Evolutionary conservation across 306 rosid species (phyloP).

Genomic region (Cucurbita maxima): DNA sequence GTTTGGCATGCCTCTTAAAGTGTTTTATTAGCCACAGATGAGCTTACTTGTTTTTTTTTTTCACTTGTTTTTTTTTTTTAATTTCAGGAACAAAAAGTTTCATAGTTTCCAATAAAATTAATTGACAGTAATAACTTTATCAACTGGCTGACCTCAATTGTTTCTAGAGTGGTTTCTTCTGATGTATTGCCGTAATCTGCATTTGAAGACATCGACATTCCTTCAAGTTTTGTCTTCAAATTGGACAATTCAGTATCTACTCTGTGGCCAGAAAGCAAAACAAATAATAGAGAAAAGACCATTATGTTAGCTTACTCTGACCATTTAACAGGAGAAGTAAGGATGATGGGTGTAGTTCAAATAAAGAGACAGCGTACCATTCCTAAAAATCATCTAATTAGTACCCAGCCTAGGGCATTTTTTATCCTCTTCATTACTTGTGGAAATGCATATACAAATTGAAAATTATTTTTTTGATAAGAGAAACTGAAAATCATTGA

Average conservation of each 20-base stretch:
- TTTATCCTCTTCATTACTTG: neutral
- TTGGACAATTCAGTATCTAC: constrained; percentile 55
- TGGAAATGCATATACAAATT: neutral
- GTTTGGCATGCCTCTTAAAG: neutral
- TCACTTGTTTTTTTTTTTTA: neutral
- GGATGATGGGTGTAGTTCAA: neutral
- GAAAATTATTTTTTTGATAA: no score
- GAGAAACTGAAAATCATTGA: neutral
- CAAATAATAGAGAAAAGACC: constrained; percentile 7
- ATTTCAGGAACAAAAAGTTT: neutral
- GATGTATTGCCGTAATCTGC: constrained; percentile 29
- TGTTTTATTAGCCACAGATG: neutral
- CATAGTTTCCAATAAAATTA: neutral
- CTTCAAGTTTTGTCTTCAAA: constrained; percentile 59
- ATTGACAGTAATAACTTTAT: neutral
- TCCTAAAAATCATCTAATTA: neutral
- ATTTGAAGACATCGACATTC: constrained; percentile 27
- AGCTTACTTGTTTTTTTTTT: neutral
- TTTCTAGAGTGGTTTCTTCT: constrained; percentile 46
- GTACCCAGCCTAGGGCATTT: neutral
- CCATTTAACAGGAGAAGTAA: neutral
- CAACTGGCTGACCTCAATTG: constrained; percentile 47
- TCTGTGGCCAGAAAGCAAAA: constrained; percentile 37
- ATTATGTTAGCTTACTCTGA: neutral
- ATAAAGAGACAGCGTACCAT: neutral